Evolutionary conservation across 2,329 filamentous ascomycete species (phyloP).

Genomic region (Aureobasidium namibiae): DNA sequence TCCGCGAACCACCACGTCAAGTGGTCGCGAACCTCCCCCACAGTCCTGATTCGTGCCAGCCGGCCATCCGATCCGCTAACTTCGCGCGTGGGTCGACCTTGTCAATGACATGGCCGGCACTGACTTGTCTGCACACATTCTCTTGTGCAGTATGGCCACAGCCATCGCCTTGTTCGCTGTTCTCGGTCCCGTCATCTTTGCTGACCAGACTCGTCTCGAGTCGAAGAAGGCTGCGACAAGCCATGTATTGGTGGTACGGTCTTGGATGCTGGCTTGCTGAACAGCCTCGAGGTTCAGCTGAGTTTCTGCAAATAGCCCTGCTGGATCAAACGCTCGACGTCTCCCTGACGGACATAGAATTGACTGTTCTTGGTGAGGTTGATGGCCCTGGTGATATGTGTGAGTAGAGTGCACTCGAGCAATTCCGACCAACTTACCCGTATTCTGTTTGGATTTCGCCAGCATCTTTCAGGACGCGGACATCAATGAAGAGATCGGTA

Average conservation of each 20-base stretch:
- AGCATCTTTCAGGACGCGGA: constrained; percentile 89
- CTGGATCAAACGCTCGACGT: constrained; percentile 87
- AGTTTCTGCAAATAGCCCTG: constrained; percentile 93
- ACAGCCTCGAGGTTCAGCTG: constrained; percentile 45
- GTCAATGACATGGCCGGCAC: neutral
- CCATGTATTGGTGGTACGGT: neutral
- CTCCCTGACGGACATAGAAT: constrained; percentile 90
- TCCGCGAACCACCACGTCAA: neutral
- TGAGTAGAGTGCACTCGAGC: constrained; percentile 11
- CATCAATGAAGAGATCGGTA: constrained; percentile 93
- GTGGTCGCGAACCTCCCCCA: neutral
- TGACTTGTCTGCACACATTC: neutral
- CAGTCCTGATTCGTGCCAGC: neutral
- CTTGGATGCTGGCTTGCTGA: neutral
- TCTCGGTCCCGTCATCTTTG: too few relatives aligned
- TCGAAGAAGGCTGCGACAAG: neutral
- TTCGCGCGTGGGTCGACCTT: too few relatives aligned
- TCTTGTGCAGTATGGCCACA: neutral
- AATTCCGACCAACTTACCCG: constrained; percentile 54
- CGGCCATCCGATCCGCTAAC: neutral
- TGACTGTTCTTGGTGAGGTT: constrained; percentile 97
- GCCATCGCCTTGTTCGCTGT: neutral
- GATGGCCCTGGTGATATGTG: constrained; percentile 58
- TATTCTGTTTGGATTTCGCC: constrained; percentile 99
- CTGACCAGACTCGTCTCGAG: too few relatives aligned